Base-by-base conservation (phyloP, 179 eudicot species). In the Beta lomatogona region DNA sequence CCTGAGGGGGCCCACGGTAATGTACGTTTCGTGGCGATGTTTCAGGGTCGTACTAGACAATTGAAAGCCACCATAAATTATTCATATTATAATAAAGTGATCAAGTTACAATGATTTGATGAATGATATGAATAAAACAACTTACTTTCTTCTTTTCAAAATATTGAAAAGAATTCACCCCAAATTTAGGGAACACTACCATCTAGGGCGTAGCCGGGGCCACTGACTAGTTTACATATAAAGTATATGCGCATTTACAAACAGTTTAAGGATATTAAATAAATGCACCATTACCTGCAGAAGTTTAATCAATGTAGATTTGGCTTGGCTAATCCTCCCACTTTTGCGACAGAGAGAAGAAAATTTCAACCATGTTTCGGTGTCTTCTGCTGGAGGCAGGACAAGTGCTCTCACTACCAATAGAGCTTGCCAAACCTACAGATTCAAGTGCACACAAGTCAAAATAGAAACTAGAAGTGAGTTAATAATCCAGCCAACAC, bases 351-450 rank as follows among this genome's bases (percentile, higher is more conserved):
- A 97, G 71, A 97, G 92, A 25, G 93, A 91, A 68, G 95, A 92
- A 85, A 97, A 97, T 86, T 94, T 97, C 82, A 94, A 89, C 98
- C 98, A 96, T 68, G 97, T 96, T 81, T 93, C 97, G 65, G 83
- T 82, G 66, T 96, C 99, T 85, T 96, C 99, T 71, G 95, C 85
- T 41, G 98, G 99, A 78, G 99, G 99, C 54, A 97, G 79, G 57
- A 97, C 98, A 85, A 97, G 94, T 25, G 97, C 91, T 88, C 99
- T 90, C 74, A 97, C 99, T 55, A 83, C 88, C 87, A 97, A 89
- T 83, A 97, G 78, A 78, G 87, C 97, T 92, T 97, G 98, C 98
- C 99, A 97, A 75, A 96, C 97, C 98, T 97, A 85, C 25, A 58
- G 59, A 79, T 70, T 76, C 45, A 79, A 75, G 77, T 58, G 45